Evolutionary conservation across 176 grass and related monocot genomes (phyloP), one percentile per base, ranked within the genome.

Genomic region (Ensete glaucum): DNA sequence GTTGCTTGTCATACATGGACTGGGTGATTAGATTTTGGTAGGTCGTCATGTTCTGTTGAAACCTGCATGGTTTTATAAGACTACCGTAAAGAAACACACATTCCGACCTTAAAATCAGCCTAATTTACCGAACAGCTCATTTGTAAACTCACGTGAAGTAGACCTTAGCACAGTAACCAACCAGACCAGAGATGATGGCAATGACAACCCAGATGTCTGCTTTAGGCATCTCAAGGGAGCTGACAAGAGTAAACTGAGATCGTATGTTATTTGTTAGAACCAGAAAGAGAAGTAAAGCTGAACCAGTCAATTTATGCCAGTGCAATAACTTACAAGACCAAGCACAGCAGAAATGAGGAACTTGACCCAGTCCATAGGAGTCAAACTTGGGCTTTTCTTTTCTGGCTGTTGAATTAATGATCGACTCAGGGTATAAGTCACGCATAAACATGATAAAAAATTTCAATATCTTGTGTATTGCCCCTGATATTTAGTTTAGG

Each of bases 311-410:
- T 68, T 2, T 25, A 82, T 22, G 9, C 49, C 4, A 9, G 34
- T 26, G 15, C 66, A 73, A 2, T 58, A 16, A 85, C 86, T 63
- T 89, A 99, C 95, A 81, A 99, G 89, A 67, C 95, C 86, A 82
- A 99, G 62, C 50, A 91, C 88, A 54, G 83, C 95, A 55, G 90
- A 99, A 82, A 99, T 50, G 16, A 99, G 78, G 81, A 99, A 99
- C 63, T 87, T 89, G 66, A 94, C 90, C 95, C 95, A 99, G 72
- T 99, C 95, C 95, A 99, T 99, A 26, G 95, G 95, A 14, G 95
- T 99, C 79, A 99, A 89, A 84, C 86, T 89, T 54, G 95, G 95
- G 78, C 94, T 98, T 73, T 89, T 98, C 90, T 98, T 97, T 83
- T 97, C 94, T 73, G 90, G 94, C 94, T 97, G 78, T 9, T 67